Conservation (phyloP, 2,329 filamentous ascomycete species). For the Sarocladium oryzae region DNA sequence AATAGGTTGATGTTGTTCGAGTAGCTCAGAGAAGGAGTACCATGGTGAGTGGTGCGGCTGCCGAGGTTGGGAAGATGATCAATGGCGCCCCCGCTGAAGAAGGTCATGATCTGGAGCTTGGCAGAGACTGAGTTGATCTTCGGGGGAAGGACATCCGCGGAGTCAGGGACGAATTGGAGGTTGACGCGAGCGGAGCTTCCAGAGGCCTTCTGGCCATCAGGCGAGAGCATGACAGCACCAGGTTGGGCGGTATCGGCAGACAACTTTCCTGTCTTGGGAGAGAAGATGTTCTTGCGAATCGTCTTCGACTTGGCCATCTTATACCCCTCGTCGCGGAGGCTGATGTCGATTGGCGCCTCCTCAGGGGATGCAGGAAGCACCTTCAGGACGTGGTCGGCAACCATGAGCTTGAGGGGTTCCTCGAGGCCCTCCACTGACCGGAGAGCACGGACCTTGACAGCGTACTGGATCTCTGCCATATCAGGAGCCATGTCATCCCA, state of each 20-base stretch:
- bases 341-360: constrained; percentile 45
- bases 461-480: constrained; percentile 49
- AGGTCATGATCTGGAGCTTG: constrained; percentile 47
- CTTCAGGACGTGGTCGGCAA: constrained; percentile 37
- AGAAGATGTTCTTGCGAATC: constrained; percentile 46
- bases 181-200: constrained; percentile 37
- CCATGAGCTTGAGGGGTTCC: constrained; percentile 20
- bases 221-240: constrained; percentile 40
- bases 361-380: constrained; percentile 45
- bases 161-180: constrained; percentile 41
- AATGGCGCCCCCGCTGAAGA: constrained; percentile 41
- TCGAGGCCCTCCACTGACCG: constrained; percentile 10
- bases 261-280: constrained; percentile 43
- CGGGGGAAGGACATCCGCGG: constrained; percentile 37
- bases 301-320: constrained; percentile 43
- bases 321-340: constrained; percentile 42
- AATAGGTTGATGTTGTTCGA: constrained; percentile 36
- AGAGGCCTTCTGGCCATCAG: constrained; percentile 39
- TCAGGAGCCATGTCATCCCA: constrained; percentile 48
- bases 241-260: constrained; percentile 41
- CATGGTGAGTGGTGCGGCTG: constrained; percentile 32
- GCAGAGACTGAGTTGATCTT: constrained; percentile 41
- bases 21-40: constrained; percentile 40
- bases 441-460: constrained; percentile 39
- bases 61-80: constrained; percentile 44